Evolutionary conservation across 768 basidiomycete genomes (phyloP).

Genomic region (Trametes maxima): DNA sequence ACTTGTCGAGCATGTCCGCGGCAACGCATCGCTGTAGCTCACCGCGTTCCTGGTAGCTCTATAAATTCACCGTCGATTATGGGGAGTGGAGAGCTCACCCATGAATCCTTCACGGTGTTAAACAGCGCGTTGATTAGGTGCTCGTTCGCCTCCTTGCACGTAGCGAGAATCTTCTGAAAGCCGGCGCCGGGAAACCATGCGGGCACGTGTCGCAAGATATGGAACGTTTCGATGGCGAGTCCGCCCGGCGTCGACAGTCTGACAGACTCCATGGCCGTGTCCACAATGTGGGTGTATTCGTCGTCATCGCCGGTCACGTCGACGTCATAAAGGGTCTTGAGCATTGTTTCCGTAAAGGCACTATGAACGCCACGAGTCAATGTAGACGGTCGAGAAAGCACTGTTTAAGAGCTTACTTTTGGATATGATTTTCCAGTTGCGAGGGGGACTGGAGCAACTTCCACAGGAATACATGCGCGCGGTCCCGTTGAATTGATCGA

Average conservation of each 20-base stretch:
- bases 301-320: slow-evolving; percentile 28
- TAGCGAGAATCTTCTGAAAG: background rate
- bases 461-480: background rate
- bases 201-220: slow-evolving; percentile 11
- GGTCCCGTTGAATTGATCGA: background rate
- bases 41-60: too few relatives aligned
- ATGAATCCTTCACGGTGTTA: background rate
- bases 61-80: too few relatives aligned
- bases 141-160: background rate
- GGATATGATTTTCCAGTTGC: slow-evolving; percentile 3
- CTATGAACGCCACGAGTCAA: background rate
- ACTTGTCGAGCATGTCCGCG: too few relatives aligned
- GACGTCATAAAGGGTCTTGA: slow-evolving; percentile 34
- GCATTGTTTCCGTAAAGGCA: slow-evolving; percentile 5
- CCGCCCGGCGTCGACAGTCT: background rate
- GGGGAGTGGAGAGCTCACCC: background rate
- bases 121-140: background rate
- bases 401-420: background rate
- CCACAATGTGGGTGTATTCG: slow-evolving; percentile 18
- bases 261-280: background rate
- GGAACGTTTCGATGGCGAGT: slow-evolving; percentile 5
- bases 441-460: background rate
- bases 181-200: slow-evolving; percentile 15
- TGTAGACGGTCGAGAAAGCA: background rate
- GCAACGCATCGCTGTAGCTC: too few relatives aligned